Percentiles rank a stretch among this genome's conserved stretches.
These are phyloP conservation scores for Rhizopus microsporus DNA, from an alignment of 371 early-diverging fungal genomes.

Conservation along the genomic window DNA sequence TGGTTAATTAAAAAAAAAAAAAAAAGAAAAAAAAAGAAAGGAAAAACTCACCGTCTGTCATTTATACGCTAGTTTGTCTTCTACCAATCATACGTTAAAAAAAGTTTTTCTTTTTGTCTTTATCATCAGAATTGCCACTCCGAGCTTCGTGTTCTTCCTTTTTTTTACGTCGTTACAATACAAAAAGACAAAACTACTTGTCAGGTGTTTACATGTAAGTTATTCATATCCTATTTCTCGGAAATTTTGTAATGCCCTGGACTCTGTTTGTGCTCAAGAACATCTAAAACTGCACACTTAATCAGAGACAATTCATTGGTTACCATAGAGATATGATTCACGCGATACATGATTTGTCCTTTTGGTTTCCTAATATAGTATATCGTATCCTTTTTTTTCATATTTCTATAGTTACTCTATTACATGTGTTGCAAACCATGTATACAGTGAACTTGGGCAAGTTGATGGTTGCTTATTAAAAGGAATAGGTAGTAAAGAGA, in stretches of 20 bases:
- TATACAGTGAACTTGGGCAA: too few species aligned
- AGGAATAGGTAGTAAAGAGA: too few species aligned
- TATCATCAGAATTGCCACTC: too few species aligned
- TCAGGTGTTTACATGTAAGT: too few species aligned
- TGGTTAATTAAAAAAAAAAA: not conserved
- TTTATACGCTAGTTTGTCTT: not conserved
- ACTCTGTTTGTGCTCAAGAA: not conserved
- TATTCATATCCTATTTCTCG: too few species aligned
- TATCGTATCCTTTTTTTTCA: not conserved
- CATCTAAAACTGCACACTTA: not conserved
- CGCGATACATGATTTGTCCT: not conserved
- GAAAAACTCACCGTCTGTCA: not conserved
- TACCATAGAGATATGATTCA: not conserved
- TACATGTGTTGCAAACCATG: too few species aligned
- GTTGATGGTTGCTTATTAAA: too few species aligned
- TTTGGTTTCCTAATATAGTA: not conserved
- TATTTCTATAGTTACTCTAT: not conserved
- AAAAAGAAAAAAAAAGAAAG: not conserved
- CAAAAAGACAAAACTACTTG: too few species aligned
- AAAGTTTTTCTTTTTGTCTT: not conserved
- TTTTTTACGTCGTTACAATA: too few species aligned
- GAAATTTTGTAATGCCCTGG: too few species aligned
- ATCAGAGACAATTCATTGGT: not conserved
- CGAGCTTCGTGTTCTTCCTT: too few species aligned
- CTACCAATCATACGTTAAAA: not conserved